These are phyloP conservation scores for Raphanus sativus DNA, from an alignment of 345 rosid genomes.

Conservation along the genomic window DNA sequence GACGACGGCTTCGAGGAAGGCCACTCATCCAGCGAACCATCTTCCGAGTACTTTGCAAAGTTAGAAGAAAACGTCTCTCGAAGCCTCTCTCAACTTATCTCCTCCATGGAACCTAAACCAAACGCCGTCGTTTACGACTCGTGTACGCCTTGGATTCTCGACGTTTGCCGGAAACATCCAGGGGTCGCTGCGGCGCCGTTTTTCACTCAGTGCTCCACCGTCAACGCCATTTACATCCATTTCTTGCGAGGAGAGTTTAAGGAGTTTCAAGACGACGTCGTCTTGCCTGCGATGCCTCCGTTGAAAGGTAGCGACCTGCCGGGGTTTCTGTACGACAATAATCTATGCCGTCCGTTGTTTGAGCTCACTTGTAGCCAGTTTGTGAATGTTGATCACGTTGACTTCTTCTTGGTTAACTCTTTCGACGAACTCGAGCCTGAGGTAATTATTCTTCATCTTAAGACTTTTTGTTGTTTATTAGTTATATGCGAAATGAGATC, in stretches of 20 bases:
- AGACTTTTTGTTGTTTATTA: background rate
- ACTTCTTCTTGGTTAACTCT: constrained; percentile 49
- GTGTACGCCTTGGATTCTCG: constrained; percentile 40
- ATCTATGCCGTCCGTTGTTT: constrained; percentile 22
- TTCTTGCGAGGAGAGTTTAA: constrained; percentile 31
- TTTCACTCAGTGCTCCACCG: constrained; percentile 52
- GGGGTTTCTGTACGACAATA: constrained; percentile 35
- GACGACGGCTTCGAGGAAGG: constrained; percentile 38
- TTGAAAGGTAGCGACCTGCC: constrained; percentile 50
- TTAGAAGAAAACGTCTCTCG: constrained; percentile 32
- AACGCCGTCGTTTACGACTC: constrained; percentile 51
- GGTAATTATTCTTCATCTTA: constrained; percentile 36
- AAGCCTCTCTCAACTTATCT: constrained; percentile 38
- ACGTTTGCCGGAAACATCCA: constrained; percentile 24
- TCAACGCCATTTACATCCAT: constrained; percentile 40
- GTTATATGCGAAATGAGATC: too few relatives aligned
- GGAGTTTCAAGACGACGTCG: constrained; percentile 33
- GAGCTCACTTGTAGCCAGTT: constrained; percentile 35
- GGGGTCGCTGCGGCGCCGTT: constrained; percentile 47
- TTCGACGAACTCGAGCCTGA: constrained; percentile 45
- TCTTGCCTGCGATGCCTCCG: constrained; percentile 43
- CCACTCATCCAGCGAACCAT: constrained; percentile 2
- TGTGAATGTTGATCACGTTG: constrained; percentile 39
- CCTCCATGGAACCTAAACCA: constrained; percentile 35
- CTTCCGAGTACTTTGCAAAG: constrained; percentile 13